Conservation (phyloP, 345 rosid species). For the Eucalyptus marginata region DNA sequence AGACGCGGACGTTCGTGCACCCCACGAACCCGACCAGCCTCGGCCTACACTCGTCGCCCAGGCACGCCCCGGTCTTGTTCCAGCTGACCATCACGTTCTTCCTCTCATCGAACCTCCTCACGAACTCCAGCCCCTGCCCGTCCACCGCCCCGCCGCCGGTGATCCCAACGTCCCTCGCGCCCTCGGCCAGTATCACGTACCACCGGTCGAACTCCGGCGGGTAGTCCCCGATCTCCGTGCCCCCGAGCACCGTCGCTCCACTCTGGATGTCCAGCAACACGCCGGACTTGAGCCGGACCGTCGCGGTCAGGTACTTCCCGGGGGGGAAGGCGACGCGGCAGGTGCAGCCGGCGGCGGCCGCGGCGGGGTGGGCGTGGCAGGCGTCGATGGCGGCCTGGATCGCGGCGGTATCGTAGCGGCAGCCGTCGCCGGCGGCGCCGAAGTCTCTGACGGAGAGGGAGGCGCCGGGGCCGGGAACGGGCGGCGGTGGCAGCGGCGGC, state of each 20-base stretch:
- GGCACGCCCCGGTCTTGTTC: constrained; percentile 74
- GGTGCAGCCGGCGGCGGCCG: constrained; percentile 1
- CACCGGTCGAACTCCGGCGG: constrained; percentile 44
- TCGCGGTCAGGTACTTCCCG: constrained; percentile 72
- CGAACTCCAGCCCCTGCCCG: constrained; percentile 75
- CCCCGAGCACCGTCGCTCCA: constrained; percentile 61
- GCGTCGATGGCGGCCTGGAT: constrained; percentile 72
- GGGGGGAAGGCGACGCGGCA: constrained; percentile 68
- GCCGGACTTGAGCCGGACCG: constrained; percentile 53
- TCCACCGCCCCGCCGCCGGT: constrained; percentile 83
- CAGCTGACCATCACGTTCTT: constrained; percentile 97
- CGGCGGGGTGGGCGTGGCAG: constrained; percentile 14
- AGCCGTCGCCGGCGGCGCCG: constrained; percentile 83
- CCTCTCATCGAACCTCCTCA: constrained; percentile 42
- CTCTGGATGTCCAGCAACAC: constrained; percentile 49
- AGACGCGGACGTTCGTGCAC: constrained; percentile 49
- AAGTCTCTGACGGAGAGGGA: constrained; percentile 43
- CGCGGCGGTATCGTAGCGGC: constrained; percentile 53
- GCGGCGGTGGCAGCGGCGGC: not conserved
- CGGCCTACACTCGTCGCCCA: constrained; percentile 85
- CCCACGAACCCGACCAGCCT: constrained; percentile 67
- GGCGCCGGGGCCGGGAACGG: not conserved
- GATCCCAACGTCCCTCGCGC: constrained; percentile 67
- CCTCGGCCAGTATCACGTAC: constrained; percentile 80
- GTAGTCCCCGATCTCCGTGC: constrained; percentile 51